Evolutionary conservation across 2,329 filamentous ascomycete genomes (phyloP), one percentile per base, ranked within the genome.

Genomic region (Periconia digitata): DNA sequence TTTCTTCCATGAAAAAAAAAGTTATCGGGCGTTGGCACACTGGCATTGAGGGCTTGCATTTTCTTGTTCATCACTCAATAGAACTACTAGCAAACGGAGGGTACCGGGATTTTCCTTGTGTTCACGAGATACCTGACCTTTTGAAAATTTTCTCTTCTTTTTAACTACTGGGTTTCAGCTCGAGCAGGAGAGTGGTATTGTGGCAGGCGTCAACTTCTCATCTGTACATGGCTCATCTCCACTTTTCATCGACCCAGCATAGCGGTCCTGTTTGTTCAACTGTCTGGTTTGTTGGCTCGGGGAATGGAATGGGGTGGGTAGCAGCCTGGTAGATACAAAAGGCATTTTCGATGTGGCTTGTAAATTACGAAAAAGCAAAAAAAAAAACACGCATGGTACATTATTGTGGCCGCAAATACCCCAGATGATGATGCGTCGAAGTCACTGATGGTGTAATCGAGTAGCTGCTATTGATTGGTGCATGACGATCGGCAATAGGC

Each of bases 21-120:
- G 56, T 65, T 55, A 51, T 51, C 54, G 40, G 67, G 64, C 64
- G 64, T 70, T 67, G 47, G 50, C 55, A 56, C 51, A 60, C 21
- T 53, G 60, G 62, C 51, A 53, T 55, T 49, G 55, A 51, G 51
- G 51, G 22, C 24, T 51, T 53, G 49, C 56, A 58, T 54, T 47
- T 44, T 49, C 54, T 54, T 58, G 43, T 53, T 51, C 38, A 40
- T 53, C 54, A 51, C 56, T 56, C 55, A 58, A 57, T 58, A 56
- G 53, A 58, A 47, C 44, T 57, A 57, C 52, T 47, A 56, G 54
- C 54, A 54, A 44, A 40, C 21, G 46, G 56, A 47, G 47, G 51
- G 37, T 45, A 49, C 38, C 34, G 42, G 56, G 52, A 49, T 54
- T 49, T 42, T 62, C 56, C 46, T 50, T 48, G 59, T 56, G 54